phyloP scores from a whole-genome alignment of 305 asterid genomes.

The Fraxinus ornus region DNA sequence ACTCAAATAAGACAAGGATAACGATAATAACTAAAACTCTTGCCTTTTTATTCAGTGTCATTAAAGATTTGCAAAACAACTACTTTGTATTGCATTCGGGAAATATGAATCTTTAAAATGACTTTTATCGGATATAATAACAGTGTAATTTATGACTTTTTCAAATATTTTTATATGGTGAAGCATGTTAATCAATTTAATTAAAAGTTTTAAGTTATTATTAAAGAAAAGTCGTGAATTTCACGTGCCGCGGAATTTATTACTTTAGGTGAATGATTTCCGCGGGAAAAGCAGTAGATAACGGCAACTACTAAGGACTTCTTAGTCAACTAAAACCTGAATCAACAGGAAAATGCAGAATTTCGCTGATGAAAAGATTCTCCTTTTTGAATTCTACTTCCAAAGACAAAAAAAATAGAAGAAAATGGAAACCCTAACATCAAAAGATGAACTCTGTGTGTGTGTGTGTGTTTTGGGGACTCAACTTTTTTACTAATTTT shows the following conservation, averaged over 20 bases:
- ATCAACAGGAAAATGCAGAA: slow-evolving; percentile 17
- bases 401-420: background rate
- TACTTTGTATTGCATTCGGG: background rate
- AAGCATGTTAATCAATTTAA: background rate
- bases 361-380: background rate
- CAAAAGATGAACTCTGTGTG: background rate
- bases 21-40: background rate
- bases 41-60: no score
- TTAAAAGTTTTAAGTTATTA: no score
- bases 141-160: no score
- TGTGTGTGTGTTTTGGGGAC: background rate
- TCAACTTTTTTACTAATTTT: background rate
- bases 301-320: background rate
- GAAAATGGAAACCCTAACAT: background rate
- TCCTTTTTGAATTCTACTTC: background rate
- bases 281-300: background rate
- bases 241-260: background rate
- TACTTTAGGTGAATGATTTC: background rate
- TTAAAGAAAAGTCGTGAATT: background rate
- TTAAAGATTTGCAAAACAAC: no score
- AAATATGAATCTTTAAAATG: no score
- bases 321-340: slow-evolving; percentile 23
- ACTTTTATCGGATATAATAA: no score
- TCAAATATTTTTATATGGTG: background rate
- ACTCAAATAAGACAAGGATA: background rate